Evolutionary conservation across 73 alveolate species (phyloP).

Genomic region (Uronychia setigera): DNA sequence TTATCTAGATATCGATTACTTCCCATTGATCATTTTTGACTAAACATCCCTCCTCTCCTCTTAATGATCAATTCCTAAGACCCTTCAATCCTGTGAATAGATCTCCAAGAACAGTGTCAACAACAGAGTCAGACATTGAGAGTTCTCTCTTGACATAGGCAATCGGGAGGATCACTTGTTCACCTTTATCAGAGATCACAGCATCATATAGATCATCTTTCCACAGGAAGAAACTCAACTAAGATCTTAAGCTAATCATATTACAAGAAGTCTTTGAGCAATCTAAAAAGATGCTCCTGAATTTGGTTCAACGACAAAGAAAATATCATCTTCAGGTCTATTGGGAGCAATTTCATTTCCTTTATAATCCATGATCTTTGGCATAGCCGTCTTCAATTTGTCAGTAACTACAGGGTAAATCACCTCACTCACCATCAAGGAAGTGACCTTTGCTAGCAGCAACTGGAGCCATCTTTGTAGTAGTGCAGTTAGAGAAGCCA

Average conservation of each 20-base stretch:
- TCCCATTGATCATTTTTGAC: too few species aligned
- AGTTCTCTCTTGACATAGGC: constrained; percentile 18
- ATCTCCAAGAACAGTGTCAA: constrained; percentile 5
- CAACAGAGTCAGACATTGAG: neutral
- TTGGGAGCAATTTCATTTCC: constrained; percentile 5
- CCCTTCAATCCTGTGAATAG: too few species aligned
- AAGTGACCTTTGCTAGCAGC: constrained; percentile 60
- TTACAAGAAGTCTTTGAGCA: constrained; percentile 10
- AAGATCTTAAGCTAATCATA: neutral
- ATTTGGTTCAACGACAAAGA: constrained; percentile 11
- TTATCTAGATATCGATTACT: too few species aligned
- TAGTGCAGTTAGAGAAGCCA: constrained; percentile 36
- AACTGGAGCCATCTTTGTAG: constrained; percentile 46
- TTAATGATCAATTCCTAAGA: too few species aligned
- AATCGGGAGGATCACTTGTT: constrained; percentile 11
- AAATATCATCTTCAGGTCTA: constrained; percentile 3
- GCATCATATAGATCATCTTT: neutral
- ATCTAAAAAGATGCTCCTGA: neutral
- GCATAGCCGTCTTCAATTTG: neutral
- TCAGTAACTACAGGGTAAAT: constrained; percentile 4
- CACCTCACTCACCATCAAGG: neutral
- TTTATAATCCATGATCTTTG: constrained; percentile 8
- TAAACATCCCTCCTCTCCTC: too few species aligned
- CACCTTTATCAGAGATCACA: too few species aligned
- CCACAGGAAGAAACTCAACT: neutral